Evolutionary conservation across 257 asterid species (phyloP), one percentile per base, ranked within the genome.

Genomic region (Solanum appendiculatum): DNA sequence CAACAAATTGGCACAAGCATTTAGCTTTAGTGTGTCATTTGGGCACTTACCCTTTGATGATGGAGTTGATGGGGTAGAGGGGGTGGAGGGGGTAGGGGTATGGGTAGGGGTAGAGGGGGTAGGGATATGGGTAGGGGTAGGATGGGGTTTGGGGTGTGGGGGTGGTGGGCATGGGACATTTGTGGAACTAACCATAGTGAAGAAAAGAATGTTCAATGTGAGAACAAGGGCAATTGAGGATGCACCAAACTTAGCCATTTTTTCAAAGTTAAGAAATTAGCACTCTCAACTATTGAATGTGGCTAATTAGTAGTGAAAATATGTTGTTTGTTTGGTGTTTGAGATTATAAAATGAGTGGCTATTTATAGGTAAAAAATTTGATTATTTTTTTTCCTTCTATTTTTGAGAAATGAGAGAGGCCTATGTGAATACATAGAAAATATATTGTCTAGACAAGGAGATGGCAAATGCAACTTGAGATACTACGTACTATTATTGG

Each of bases 121-220:
- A n/a, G n/a, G n/a, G n/a, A n/a, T n/a, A n/a, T n/a, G n/a, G n/a
- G n/a, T 73, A 7, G 82, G 51, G 51, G 51, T 73, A 10, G 83
- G 83, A n/a, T 40, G 74, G 63, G 48, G 86, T 7, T 48, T 27
- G 44, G 33, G 51, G 75, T 48, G 11, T 80, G 77, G 81, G 44
- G 88, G 74, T 78, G 91, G 87, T 16, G 87, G 72, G 36, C 88
- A 85, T 78, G 90, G 84, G 51, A 85, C 88, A 48, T 78, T 0
- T 31, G 84, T 89, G 15, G 88, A 86, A 80, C 88, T 86, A 69
- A 87, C 91, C 66, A 86, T 66, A 46, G 91, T 86, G 86, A 87
- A 86, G 33, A 89, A 78, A 58, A 89, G 40, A 34, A 87, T 70
- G 87, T 87, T 87, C 7, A 87, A 69, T 23, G 89, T 80, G 66